These are phyloP conservation scores for Tylopilus balloui DNA, from an alignment of 768 basidiomycete species.

Conservation along the genomic window DNA sequence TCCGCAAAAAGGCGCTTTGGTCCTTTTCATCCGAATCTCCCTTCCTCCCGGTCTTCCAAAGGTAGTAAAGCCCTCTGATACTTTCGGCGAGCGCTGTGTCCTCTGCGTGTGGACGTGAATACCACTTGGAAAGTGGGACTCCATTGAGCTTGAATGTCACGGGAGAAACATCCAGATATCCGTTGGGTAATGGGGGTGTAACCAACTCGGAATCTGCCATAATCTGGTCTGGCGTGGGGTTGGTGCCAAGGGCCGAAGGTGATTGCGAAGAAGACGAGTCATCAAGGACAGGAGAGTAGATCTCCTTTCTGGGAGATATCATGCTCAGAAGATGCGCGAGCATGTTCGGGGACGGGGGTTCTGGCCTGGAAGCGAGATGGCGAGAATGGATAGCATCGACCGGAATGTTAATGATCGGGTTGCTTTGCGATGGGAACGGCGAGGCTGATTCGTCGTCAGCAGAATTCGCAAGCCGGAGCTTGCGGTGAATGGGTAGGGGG, in stretches of 20 bases:
- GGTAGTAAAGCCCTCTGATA: constrained; percentile 51
- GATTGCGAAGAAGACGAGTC: constrained; percentile 7
- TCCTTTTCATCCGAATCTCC: constrained; percentile 19
- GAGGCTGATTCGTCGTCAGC: constrained; percentile 1
- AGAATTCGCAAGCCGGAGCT: constrained; percentile 15
- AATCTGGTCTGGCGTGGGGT: constrained; percentile 15
- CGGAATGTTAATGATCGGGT: constrained; percentile 12
- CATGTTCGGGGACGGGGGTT: constrained; percentile 25
- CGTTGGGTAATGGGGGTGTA: constrained; percentile 19
- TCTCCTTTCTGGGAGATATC: constrained; percentile 25
- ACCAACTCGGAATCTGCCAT: constrained; percentile 21
- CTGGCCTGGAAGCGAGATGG: constrained; percentile 3
- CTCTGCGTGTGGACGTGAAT: constrained; percentile 10
- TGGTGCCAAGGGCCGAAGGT: constrained; percentile 4
- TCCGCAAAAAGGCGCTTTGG: constrained; percentile 30
- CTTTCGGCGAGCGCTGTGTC: constrained; percentile 47
- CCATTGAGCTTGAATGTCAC: constrained; percentile 12
- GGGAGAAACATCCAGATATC: constrained; percentile 13
- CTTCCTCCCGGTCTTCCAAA: constrained; percentile 49
- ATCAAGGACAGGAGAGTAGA: constrained; percentile 5
- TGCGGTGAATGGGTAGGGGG: constrained; percentile 33
- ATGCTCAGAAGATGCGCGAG: constrained; percentile 26
- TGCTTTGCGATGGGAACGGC: constrained; percentile 5
- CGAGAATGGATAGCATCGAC: constrained; percentile 18
- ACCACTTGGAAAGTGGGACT: constrained; percentile 3